Conservation (phyloP, 1,284 basidiomycete species). For the Sutorius eximius region DNA sequence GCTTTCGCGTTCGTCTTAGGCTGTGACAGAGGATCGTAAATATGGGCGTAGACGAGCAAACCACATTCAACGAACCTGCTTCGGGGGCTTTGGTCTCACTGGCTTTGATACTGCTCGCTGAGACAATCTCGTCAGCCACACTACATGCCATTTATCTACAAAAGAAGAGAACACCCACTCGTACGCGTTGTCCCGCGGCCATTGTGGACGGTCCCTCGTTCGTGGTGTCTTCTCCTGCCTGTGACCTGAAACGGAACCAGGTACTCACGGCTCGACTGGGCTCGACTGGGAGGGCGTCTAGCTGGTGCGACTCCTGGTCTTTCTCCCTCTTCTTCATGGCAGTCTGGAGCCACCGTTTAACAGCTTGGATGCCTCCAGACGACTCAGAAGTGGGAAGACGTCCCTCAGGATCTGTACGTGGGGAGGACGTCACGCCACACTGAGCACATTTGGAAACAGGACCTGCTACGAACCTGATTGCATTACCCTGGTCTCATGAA, state of each 20-base stretch:
- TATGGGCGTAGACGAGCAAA: neutral
- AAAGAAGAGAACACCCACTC: neutral
- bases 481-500: neutral
- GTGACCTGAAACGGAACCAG: neutral
- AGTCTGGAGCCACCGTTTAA: neutral
- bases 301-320: neutral
- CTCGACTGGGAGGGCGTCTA: neutral
- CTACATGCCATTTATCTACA: too few relatives aligned
- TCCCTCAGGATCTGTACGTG: neutral
- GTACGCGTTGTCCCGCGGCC: neutral
- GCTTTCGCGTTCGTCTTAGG: neutral
- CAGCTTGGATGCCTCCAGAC: neutral
- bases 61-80: neutral
- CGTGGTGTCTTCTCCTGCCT: neutral
- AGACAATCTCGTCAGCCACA: neutral
- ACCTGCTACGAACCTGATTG: neutral
- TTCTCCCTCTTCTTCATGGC: neutral
- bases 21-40: neutral
- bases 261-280: neutral
- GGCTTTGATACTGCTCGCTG: neutral
- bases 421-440: neutral
- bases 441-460: too few relatives aligned
- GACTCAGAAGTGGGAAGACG: neutral
- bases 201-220: neutral
- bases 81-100: too few relatives aligned